Evolutionary conservation across 495 filamentous ascomycete genomes (phyloP), one percentile per base, ranked within the genome.

Genomic region (Penicillium coprophilum): DNA sequence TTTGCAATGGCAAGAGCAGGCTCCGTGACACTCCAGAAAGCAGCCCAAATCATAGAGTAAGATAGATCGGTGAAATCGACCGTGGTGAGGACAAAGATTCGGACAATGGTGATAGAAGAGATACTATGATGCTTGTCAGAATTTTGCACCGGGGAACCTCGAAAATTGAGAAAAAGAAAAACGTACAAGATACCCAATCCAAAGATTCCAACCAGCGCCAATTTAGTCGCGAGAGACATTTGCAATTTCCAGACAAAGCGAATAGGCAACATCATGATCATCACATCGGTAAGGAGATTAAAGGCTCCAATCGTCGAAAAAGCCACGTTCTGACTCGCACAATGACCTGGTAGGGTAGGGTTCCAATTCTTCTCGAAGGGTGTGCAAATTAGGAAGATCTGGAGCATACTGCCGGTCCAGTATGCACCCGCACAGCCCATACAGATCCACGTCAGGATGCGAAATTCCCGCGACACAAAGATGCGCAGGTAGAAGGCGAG

Each of bases 401-500:
- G 57, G 7, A 61, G 46, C 23, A 68, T 56, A 49, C 62, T 66
- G 2, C 63, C 62, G 20, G 57, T 20, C 44, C 58, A 59, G 61
- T 70, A 74, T 6, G 56, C 32, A 7, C 20, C 61, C 9, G 71
- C 59, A 34, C 63, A 70, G n/a, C 44, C 61, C 55, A 80, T 75
- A 47, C 71, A 54, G 8, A 55, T 48, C 44, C 63, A 73, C 4
- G 68, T 64, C 24, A 62, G 58, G 30, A 68, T 61, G 30, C 73
- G 76, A 41, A 82, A 76, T 2, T 60, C 64, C 2, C 54, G 44
- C 27, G 75, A 68, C 36, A 75, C 57, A 50, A 82, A 82, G 44
- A 81, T 72, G 32, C 77, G 77, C 23, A 81, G 69, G 63, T 81
- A 82, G 62, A 81, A 80, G 58, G 70, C 71, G 9, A 82, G 73